Evolutionary conservation across 2,329 filamentous ascomycete genomes (phyloP).

Genomic region (Colletotrichum paranaense): DNA sequence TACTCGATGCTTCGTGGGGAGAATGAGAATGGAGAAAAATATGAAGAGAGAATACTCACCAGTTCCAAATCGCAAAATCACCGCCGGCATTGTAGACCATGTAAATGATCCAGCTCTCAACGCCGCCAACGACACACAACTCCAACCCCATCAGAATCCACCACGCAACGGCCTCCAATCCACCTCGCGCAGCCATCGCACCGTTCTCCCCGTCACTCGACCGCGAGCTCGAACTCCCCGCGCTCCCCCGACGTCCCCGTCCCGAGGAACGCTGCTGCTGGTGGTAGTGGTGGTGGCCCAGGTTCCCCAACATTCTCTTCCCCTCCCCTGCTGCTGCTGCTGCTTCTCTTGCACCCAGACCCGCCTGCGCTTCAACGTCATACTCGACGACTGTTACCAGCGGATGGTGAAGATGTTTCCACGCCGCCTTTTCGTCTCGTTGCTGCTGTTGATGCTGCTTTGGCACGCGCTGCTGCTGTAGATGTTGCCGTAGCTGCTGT

Average conservation of each 20-base stretch:
- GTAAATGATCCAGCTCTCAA: constrained; percentile 43
- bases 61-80: constrained; percentile 40
- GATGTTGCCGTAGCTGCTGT: background rate
- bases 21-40: no score
- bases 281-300: background rate
- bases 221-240: background rate
- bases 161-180: constrained; percentile 37
- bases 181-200: constrained; percentile 26
- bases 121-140: constrained; percentile 38
- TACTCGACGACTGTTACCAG: constrained; percentile 13
- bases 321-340: background rate
- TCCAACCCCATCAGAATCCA: constrained; percentile 43
- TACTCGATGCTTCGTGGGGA: no score
- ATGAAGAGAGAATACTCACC: constrained; percentile 34
- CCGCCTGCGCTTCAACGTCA: constrained; percentile 11
- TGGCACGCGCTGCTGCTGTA: background rate
- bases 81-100: constrained; percentile 38
- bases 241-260: background rate
- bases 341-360: background rate
- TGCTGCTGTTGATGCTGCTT: background rate
- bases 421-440: constrained; percentile 16
- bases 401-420: constrained; percentile 11
- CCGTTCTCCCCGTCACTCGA: constrained; percentile 18
- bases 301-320: background rate
- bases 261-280: background rate